A percentile compares a stretch with the other conserved stretches of the same genome.
Evolutionary conservation across 352 stramenopile species (phyloP).

Genomic region (Globisporangium cylindrosporum): DNA sequence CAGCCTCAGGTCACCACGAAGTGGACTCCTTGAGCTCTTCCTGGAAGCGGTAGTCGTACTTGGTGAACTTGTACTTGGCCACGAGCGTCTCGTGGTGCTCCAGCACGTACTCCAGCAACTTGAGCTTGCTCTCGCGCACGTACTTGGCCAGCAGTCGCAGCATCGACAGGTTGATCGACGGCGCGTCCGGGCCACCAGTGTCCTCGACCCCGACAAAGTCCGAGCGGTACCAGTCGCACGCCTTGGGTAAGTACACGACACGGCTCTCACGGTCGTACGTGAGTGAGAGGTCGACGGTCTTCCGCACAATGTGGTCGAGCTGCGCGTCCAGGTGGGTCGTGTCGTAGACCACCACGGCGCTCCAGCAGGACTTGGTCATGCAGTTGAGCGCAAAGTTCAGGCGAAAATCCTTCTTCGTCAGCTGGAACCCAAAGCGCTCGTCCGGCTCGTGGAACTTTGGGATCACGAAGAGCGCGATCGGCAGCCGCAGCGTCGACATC

Average conservation of each 20-base stretch:
- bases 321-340: conserved; percentile 50
- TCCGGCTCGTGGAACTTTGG: conserved; percentile 33
- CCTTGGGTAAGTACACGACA: conserved; percentile 45
- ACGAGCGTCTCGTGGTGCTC: conserved; percentile 29
- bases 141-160: conserved; percentile 32
- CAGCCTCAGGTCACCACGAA: neutral
- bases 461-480: conserved; percentile 46
- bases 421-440: conserved; percentile 21
- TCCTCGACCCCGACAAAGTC: conserved; percentile 33
- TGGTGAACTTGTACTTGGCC: conserved; percentile 45
- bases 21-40: conserved; percentile 21
- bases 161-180: conserved; percentile 21
- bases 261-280: conserved; percentile 46
- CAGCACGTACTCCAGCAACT: conserved; percentile 38
- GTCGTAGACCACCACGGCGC: conserved; percentile 47
- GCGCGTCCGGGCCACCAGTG: neutral
- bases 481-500: conserved; percentile 33
- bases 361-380: conserved; percentile 47
- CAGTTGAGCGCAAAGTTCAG: conserved; percentile 66
- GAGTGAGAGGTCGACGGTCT: conserved; percentile 31
- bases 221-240: conserved; percentile 52
- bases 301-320: conserved; percentile 29
- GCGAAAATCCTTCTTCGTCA: conserved; percentile 38
- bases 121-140: conserved; percentile 27
- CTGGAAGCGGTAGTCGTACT: conserved; percentile 58